Evolutionary conservation across 2,329 filamentous ascomycete genomes (phyloP).

Genomic region (Aureobasidium subglaciale): DNA sequence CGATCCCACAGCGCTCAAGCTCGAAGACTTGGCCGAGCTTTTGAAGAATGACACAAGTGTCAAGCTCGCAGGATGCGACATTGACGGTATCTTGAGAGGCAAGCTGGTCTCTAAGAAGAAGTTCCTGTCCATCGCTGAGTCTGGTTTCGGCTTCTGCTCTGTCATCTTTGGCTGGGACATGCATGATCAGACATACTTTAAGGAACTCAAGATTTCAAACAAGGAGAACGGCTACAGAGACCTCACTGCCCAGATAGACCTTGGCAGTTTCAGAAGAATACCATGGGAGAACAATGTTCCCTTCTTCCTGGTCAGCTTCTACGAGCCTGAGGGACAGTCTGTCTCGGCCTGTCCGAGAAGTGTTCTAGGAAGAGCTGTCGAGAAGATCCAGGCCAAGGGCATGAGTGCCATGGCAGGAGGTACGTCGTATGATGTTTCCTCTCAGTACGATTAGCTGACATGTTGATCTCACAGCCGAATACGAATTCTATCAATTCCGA

Average conservation of each 20-base stretch:
- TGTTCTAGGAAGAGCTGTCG: slow-evolving; percentile 60
- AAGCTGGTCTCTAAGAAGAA: slow-evolving; percentile 92
- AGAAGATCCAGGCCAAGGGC: slow-evolving; percentile 61
- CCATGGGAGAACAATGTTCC: slow-evolving; percentile 85
- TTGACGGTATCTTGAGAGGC: slow-evolving; percentile 78
- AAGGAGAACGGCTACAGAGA: slow-evolving; percentile 86
- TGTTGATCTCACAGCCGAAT: slow-evolving; percentile 62
- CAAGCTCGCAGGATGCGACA: slow-evolving; percentile 82
- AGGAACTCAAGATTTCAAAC: slow-evolving; percentile 80
- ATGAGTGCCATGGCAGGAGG: slow-evolving; percentile 84
- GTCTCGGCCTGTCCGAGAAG: slow-evolving; percentile 74
- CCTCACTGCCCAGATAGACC: slow-evolving; percentile 72
- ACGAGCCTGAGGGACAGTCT: slow-evolving; percentile 66
- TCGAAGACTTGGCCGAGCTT: slow-evolving; percentile 57
- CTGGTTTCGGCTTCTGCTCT: slow-evolving; percentile 88
- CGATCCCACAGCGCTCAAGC: slow-evolving; percentile 44
- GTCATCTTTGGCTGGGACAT: slow-evolving; percentile 97
- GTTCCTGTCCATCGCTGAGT: slow-evolving; percentile 72
- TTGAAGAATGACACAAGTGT: slow-evolving; percentile 68
- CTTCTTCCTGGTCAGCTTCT: slow-evolving; percentile 78
- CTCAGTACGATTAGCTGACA: no score
- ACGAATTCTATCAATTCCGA: slow-evolving; percentile 90
- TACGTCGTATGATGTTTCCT: slow-evolving; percentile 42
- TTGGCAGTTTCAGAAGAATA: slow-evolving; percentile 71
- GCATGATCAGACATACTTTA: slow-evolving; percentile 86